phyloP scores from a whole-genome alignment of 352 stramenopile genomes.

The Aphanomyces invadans region DNA sequence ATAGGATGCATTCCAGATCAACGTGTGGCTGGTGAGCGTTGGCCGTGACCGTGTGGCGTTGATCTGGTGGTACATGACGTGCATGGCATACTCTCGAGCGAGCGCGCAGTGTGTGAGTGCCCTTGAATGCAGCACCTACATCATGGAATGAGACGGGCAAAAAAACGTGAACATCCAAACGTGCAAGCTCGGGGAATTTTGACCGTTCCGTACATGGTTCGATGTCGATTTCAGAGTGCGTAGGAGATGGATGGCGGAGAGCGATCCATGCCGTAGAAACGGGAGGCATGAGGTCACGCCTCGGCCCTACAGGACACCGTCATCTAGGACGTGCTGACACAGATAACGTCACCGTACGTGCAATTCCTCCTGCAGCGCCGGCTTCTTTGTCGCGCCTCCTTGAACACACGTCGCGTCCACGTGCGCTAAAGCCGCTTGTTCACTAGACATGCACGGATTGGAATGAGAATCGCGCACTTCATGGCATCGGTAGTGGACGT shows the following conservation, averaged over 20 bases:
- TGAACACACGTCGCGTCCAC: not conserved
- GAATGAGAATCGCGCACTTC: too few species aligned
- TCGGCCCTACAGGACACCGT: not conserved
- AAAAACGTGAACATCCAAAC: too few species aligned
- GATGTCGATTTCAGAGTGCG: not conserved
- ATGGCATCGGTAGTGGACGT: not conserved
- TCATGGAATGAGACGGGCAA: too few species aligned
- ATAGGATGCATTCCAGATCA: too few species aligned
- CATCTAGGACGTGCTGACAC: too few species aligned
- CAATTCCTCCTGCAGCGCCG: conserved; percentile 8
- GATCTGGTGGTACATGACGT: not conserved
- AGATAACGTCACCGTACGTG: not conserved
- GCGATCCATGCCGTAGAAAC: conserved; percentile 10
- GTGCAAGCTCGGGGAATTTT: too few species aligned
- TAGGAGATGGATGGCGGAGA: conserved; percentile 1
- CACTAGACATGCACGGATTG: not conserved
- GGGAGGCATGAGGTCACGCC: not conserved
- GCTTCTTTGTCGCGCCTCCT: not conserved
- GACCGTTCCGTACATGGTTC: not conserved
- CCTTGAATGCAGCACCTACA: conserved; percentile 6
- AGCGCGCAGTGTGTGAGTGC: not conserved
- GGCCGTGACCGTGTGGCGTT: not conserved
- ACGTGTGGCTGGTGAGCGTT: too few species aligned
- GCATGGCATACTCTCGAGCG: not conserved
- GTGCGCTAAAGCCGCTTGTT: not conserved